phyloP scores from a whole-genome alignment of 441 rosid genomes.

The Eutrema salsugineum region DNA sequence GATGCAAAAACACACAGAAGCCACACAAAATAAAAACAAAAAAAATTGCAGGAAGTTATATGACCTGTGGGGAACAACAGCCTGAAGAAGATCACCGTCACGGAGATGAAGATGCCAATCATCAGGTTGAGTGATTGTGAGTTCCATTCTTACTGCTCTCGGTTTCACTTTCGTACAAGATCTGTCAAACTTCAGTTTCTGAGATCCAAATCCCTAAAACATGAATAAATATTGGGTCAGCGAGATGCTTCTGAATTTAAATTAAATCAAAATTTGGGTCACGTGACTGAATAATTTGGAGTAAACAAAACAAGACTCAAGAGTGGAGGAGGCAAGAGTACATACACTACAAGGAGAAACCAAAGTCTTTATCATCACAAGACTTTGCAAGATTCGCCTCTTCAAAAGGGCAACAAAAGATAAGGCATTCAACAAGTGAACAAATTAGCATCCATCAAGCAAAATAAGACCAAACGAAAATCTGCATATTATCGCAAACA shows the following conservation, averaged over 20 bases:
- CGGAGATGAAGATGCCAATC: constrained; percentile 98
- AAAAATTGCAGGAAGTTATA: background rate
- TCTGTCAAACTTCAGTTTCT: constrained; percentile 16
- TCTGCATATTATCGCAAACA: background rate
- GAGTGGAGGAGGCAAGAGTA: background rate
- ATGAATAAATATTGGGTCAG: background rate
- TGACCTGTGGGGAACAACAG: constrained; percentile 74
- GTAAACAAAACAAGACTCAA: background rate
- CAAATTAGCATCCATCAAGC: background rate
- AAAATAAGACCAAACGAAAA: background rate
- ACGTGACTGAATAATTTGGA: background rate
- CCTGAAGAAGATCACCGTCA: constrained; percentile 67
- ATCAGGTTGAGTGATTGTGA: constrained; percentile 69
- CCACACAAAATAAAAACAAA: background rate
- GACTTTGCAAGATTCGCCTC: constrained; percentile 19
- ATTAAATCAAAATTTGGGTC: background rate
- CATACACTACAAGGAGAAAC: constrained; percentile 30
- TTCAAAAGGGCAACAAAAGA: background rate
- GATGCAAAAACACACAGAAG: background rate
- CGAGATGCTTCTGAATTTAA: background rate
- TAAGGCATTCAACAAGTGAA: background rate
- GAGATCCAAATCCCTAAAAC: constrained; percentile 31
- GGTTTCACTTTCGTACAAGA: constrained; percentile 27
- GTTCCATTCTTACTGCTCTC: constrained; percentile 54
- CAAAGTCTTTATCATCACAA: constrained; percentile 32